Base-by-base conservation (phyloP, 139 green algal genomes). In the Pedinophyceae sp. region DNA sequence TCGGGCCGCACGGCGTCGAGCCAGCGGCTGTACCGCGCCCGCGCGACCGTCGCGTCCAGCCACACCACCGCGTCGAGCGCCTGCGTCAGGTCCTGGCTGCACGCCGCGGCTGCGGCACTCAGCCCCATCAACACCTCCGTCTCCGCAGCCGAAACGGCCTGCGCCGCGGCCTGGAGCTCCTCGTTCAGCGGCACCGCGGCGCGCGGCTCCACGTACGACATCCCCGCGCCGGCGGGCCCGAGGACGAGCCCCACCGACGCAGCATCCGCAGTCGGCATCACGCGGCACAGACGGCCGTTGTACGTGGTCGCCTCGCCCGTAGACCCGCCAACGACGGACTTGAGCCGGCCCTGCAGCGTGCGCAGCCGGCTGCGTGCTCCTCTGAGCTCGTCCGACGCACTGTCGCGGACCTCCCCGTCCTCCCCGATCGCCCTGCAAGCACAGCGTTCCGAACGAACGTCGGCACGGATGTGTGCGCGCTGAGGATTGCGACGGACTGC, bases 151-250 rank as follows among this genome's bases (percentile, higher is more conserved):
- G 58, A 43, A 23, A 74, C 65, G 64, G 85, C 73, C 0, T 62
- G 80, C 26, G 61, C 53, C 0, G 78, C 81, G 5, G 74, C 77
- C 3, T 52, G 61, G 38, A 89, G 62, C 22, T 88, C 79, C 46
- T 89, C 89, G 67, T 94, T 94, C 3, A 81, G 54, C 0, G 58
- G 40, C 27, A 94, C 72, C 3, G 79, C 82, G 4, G 68, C 69
- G 1, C 60, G 52, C 3, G 83, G 80, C 65, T 93, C 83, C 1
- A 86, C 54, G 52, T 80, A 88, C 49, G 65, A 22, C 20, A 76
- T 24, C 0, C 54, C 59, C 4, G 59, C 68, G 0, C 68, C 67
- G 10, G 55, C n/a, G 45, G 52, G n/a, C n/a, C n/a, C n/a, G n/a
- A n/a, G n/a, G n/a, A n/a, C 60, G n/a, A 52, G 72, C 71, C 70